phyloP scores from a whole-genome alignment of 2,329 filamentous ascomycete species.

The Byssochlamys sp. region DNA sequence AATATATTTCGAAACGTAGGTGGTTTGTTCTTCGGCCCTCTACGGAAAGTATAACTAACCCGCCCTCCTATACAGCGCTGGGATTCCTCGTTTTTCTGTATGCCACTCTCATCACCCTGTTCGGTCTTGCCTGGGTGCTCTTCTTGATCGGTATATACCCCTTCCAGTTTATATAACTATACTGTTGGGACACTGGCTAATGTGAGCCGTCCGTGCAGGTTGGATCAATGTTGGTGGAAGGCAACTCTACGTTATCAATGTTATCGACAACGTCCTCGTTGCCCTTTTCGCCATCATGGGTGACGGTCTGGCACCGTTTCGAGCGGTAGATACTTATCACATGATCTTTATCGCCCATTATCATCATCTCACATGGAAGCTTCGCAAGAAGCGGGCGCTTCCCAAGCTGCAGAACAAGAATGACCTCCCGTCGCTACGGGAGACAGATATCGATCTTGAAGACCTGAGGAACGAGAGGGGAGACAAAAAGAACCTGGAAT shows the following conservation, averaged over 20 bases:
- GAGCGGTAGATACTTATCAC: slow-evolving; percentile 74
- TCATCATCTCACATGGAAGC: slow-evolving; percentile 55
- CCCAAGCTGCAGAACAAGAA: slow-evolving; percentile 59
- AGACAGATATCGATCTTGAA: slow-evolving; percentile 38
- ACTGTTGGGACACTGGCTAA: not conserved
- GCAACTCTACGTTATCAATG: slow-evolving; percentile 59
- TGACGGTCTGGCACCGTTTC: slow-evolving; percentile 63
- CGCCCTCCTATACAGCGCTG: slow-evolving; percentile 45
- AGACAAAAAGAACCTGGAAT: slow-evolving; percentile 45
- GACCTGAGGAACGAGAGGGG: slow-evolving; percentile 30
- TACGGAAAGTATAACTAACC: not conserved
- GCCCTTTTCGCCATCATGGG: slow-evolving; percentile 63
- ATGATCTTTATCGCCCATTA: slow-evolving; percentile 75
- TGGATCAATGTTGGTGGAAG: slow-evolving; percentile 74
- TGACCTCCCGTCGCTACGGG: slow-evolving; percentile 48
- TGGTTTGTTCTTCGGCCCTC: slow-evolving; percentile 6
- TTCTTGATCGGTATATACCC: slow-evolving; percentile 60
- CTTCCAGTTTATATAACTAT: not conserved
- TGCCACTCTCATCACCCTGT: slow-evolving; percentile 70
- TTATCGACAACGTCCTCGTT: slow-evolving; percentile 63
- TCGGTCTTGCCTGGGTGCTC: slow-evolving; percentile 80
- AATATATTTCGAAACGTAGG: slow-evolving; percentile 64
- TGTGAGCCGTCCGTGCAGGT: slow-evolving; percentile 23
- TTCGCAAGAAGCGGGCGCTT: slow-evolving; percentile 52
- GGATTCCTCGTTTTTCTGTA: slow-evolving; percentile 79